These are phyloP conservation scores for Pisolithus orientalis DNA, from an alignment of 768 basidiomycete genomes.

Conservation along the genomic window DNA sequence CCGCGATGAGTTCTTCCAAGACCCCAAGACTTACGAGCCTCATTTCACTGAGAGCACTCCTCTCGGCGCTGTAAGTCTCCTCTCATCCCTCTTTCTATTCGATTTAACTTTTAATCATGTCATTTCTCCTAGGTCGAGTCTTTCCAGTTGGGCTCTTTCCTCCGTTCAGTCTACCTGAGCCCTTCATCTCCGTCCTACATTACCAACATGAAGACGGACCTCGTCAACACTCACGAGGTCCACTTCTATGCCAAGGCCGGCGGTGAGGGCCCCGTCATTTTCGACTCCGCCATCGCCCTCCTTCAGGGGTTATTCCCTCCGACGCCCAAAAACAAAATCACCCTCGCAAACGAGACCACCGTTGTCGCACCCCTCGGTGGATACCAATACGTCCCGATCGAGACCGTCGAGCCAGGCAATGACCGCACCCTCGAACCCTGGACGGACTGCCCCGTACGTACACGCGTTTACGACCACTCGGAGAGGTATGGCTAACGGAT, in stretches of 20 bases:
- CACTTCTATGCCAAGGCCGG: slow-evolving; percentile 78
- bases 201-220: slow-evolving; percentile 53
- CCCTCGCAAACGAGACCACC: slow-evolving; percentile 70
- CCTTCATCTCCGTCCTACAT: slow-evolving; percentile 66
- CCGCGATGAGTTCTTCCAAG: slow-evolving; percentile 61
- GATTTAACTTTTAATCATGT: background rate
- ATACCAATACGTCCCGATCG: slow-evolving; percentile 84
- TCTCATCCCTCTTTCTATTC: background rate
- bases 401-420: slow-evolving; percentile 82
- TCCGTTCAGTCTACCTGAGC: slow-evolving; percentile 64
- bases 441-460: slow-evolving; percentile 54
- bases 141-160: slow-evolving; percentile 51
- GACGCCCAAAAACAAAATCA: slow-evolving; percentile 62
- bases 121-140: slow-evolving; percentile 49
- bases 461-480: background rate
- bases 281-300: slow-evolving; percentile 79
- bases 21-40: slow-evolving; percentile 61
- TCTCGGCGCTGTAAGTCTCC: slow-evolving; percentile 56
- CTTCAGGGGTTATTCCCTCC: slow-evolving; percentile 86
- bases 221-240: slow-evolving; percentile 69
- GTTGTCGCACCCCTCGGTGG: slow-evolving; percentile 71
- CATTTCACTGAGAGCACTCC: slow-evolving; percentile 66
- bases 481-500: slow-evolving; percentile 6
- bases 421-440: slow-evolving; percentile 82
- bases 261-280: slow-evolving; percentile 79